Evolutionary conservation across 192 early-diverging fungal genomes (phyloP).

Genomic region (Jimgerdemannia flammicorona): DNA sequence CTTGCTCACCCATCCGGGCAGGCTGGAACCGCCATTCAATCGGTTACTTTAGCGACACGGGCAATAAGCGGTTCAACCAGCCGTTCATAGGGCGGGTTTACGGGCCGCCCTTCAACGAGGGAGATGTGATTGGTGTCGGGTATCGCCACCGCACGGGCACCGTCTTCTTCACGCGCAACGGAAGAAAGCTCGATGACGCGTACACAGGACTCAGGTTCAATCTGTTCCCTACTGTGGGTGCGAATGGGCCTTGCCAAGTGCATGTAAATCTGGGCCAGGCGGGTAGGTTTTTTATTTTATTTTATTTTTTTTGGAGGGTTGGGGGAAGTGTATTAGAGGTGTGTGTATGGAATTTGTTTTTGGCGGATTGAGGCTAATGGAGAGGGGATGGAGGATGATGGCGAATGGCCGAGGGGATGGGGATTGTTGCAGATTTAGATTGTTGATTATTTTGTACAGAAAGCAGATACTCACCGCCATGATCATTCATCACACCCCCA

Average conservation of each 20-base stretch:
- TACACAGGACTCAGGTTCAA: conserved; percentile 29
- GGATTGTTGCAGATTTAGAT: too few species aligned
- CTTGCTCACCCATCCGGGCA: conserved; percentile 4
- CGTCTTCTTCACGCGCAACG: conserved; percentile 50
- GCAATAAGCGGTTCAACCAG: conserved; percentile 34
- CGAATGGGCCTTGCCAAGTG: conserved; percentile 39
- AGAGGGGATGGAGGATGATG: too few species aligned
- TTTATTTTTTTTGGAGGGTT: neutral
- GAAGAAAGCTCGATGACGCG: conserved; percentile 32
- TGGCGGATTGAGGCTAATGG: too few species aligned
- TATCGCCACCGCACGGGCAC: conserved; percentile 46
- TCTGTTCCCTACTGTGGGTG: conserved; percentile 39
- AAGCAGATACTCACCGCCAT: too few species aligned
- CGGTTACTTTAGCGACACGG: conserved; percentile 39
- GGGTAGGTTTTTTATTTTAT: conserved; percentile 7
- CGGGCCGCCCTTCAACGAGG: conserved; percentile 29
- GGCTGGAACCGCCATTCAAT: conserved; percentile 48
- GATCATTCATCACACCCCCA: too few species aligned
- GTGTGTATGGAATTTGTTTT: too few species aligned
- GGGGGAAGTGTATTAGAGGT: neutral
- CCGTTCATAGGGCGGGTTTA: conserved; percentile 26
- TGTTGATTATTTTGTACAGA: too few species aligned
- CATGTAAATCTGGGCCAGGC: conserved; percentile 41
- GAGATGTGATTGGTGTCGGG: conserved; percentile 48
- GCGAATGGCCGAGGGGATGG: too few species aligned